These are phyloP conservation scores for Pilatotrama ljubarskyi DNA, from an alignment of 768 basidiomycete species.

Conservation along the genomic window DNA sequence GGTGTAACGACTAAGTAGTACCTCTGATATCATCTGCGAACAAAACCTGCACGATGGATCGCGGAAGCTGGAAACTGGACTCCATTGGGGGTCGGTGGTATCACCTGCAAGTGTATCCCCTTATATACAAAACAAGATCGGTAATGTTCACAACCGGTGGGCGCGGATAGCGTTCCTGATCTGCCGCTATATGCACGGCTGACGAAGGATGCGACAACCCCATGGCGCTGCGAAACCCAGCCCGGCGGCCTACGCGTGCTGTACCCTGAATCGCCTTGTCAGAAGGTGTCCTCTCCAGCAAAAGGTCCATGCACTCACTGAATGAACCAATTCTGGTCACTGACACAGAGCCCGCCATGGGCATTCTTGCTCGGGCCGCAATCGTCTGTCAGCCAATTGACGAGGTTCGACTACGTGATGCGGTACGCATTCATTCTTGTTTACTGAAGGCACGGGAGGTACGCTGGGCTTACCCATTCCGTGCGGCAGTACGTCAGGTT, in stretches of 20 bases:
- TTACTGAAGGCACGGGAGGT: not conserved
- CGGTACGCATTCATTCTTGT: not conserved
- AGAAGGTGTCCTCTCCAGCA: not conserved
- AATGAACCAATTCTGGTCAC: conserved; percentile 48
- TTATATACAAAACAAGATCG: too few relatives aligned
- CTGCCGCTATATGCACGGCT: too few relatives aligned
- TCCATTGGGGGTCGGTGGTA: too few relatives aligned
- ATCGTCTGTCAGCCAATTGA: conserved; percentile 44
- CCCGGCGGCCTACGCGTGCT: not conserved
- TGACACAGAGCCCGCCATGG: conserved; percentile 49
- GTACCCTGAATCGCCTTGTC: not conserved
- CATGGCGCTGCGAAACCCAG: not conserved
- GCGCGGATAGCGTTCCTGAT: too few relatives aligned
- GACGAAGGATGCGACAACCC: too few relatives aligned
- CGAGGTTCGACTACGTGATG: conserved; percentile 35
- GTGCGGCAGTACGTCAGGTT: conserved; percentile 44
- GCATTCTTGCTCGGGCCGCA: conserved; percentile 52
- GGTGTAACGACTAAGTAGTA: too few relatives aligned
- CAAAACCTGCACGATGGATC: too few relatives aligned
- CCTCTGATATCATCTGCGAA: too few relatives aligned
- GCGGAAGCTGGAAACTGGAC: too few relatives aligned
- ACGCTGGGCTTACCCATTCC: conserved; percentile 40
- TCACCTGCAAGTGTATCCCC: too few relatives aligned
- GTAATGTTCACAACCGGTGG: too few relatives aligned
- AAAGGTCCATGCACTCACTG: conserved; percentile 37